Evolutionary conservation across 164 flowering plant species (phyloP).

Genomic region (Paratinospora sagittata): DNA sequence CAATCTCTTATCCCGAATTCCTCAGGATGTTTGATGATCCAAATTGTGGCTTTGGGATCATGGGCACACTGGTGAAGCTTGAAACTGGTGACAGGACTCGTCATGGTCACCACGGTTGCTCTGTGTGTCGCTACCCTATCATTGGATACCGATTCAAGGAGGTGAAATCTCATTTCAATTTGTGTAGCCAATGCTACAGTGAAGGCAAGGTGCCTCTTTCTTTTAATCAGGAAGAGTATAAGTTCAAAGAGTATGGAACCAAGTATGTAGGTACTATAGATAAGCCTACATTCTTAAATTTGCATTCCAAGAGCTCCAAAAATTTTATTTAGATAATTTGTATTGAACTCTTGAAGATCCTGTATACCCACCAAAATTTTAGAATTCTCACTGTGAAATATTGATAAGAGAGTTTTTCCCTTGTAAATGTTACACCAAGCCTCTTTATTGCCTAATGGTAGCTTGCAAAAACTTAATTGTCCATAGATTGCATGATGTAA

Average conservation of each 20-base stretch:
- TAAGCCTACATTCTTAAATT: conserved; percentile 64
- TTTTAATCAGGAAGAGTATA: conserved; percentile 68
- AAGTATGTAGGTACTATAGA: conserved; percentile 80
- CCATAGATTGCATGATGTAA: too few species aligned
- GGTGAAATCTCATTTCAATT: conserved; percentile 59
- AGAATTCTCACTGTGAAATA: conserved; percentile 35
- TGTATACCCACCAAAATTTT: conserved; percentile 21
- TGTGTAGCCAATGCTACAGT: conserved; percentile 85
- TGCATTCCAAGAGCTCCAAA: conserved; percentile 37
- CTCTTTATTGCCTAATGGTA: conserved; percentile 2
- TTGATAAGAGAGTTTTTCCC: conserved; percentile 24
- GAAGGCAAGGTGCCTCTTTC: conserved; percentile 95
- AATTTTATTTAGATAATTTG: conserved; percentile 20
- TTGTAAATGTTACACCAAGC: too few species aligned
- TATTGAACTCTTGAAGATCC: conserved; percentile 13
- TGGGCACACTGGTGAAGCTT: conserved; percentile 72
- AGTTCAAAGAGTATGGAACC: conserved; percentile 73
- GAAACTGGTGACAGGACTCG: conserved; percentile 78
- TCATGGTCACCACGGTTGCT: conserved; percentile 63
- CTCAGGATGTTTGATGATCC: conserved; percentile 75
- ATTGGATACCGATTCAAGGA: conserved; percentile 92
- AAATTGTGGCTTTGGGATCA: conserved; percentile 93
- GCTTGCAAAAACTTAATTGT: not conserved
- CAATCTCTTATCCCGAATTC: conserved; percentile 66
- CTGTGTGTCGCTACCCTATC: conserved; percentile 82